Evolutionary conservation across 2,329 filamentous ascomycete species (phyloP), one percentile per base, ranked within the genome.

Genomic region (Cladophialophora immunda): DNA sequence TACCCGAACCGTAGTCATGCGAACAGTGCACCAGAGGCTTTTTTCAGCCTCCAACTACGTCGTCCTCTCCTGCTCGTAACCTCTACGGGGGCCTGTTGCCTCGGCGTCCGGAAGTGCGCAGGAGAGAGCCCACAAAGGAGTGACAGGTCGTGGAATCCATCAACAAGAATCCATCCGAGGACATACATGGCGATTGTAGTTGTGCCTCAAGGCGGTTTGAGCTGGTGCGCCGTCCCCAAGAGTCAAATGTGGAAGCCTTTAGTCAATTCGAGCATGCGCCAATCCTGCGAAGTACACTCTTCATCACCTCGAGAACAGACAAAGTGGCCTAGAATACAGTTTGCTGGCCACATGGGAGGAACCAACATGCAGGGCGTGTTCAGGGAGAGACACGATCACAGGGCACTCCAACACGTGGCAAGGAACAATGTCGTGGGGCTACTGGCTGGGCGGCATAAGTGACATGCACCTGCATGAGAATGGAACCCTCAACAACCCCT

Each of bases 361-460:
- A 19, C 17, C 17, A 19, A 45, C 36, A n/a, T 15, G 5, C 36
- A 11, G 6, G 15, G 36, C 13, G 17, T 41, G 17, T n/a, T 19
- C 15, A 13, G 32, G 9, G 8, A 36, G 8, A 19, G 17, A 9
- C 9, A 22, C 6, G n/a, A 45, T 45, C 17, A 19, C 38, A n/a
- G 9, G 38, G 38, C 38, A 45, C 38, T 19, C 38, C n/a, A n/a
- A 45, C 38, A 45, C 38, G 38, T 45, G 38, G 38, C 38, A 45
- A 15, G n/a, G 38, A 13, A 45, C 3, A 6, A 13, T 3, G n/a
- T 45, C 17, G n/a, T 45, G 32, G 32, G 9, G 13, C 13, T 34
- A 19, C 38, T 17, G 17, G 17, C 5, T 19, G n/a, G 17, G 2
- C 4, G 38, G 38, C 4, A 41, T 17, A 41, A 41, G 38, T 19